These are phyloP conservation scores for Diaporthe sp. DNA, from an alignment of 2,329 filamentous ascomycete species.

Conservation along the genomic window DNA sequence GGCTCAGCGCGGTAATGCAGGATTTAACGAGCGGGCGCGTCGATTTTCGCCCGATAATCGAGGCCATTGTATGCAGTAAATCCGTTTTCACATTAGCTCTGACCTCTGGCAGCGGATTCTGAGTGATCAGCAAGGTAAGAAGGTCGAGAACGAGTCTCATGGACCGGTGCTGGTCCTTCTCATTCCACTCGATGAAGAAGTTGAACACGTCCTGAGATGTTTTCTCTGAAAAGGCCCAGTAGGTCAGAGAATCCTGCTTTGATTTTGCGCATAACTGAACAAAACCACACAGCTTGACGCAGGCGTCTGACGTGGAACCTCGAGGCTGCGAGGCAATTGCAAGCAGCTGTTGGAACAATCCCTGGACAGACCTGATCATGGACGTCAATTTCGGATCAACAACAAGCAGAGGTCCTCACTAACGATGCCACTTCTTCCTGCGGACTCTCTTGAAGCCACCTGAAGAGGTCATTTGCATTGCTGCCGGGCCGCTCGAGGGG, in stretches of 20 bases:
- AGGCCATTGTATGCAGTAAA: constrained; percentile 64
- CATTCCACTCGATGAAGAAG: constrained; percentile 75
- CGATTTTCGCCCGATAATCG: constrained; percentile 69
- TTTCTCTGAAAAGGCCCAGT: constrained; percentile 62
- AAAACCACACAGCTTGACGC: constrained; percentile 70
- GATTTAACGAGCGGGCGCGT: constrained; percentile 75
- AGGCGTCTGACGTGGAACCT: constrained; percentile 66
- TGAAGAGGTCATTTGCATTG: constrained; percentile 41
- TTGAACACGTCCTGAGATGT: constrained; percentile 64
- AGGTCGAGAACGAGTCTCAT: constrained; percentile 72
- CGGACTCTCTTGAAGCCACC: constrained; percentile 40
- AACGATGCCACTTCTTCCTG: constrained; percentile 28
- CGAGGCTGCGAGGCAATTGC: constrained; percentile 62
- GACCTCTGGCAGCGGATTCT: constrained; percentile 57
- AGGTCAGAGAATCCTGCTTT: constrained; percentile 49
- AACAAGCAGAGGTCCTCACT: constrained; percentile 9
- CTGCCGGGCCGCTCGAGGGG: constrained; percentile 38
- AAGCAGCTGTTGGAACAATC: constrained; percentile 60
- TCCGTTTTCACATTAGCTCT: constrained; percentile 52
- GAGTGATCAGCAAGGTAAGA: constrained; percentile 60
- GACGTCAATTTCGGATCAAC: not conserved
- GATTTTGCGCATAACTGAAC: constrained; percentile 69
- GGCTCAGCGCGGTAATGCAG: constrained; percentile 73
- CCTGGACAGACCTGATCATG: constrained; percentile 46
- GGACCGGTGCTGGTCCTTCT: constrained; percentile 71